A percentile compares a stretch with the other conserved stretches of the same genome.
These are phyloP conservation scores for Moniliella sp. DNA, from an alignment of 1,284 basidiomycete species.

Conservation along the genomic window DNA sequence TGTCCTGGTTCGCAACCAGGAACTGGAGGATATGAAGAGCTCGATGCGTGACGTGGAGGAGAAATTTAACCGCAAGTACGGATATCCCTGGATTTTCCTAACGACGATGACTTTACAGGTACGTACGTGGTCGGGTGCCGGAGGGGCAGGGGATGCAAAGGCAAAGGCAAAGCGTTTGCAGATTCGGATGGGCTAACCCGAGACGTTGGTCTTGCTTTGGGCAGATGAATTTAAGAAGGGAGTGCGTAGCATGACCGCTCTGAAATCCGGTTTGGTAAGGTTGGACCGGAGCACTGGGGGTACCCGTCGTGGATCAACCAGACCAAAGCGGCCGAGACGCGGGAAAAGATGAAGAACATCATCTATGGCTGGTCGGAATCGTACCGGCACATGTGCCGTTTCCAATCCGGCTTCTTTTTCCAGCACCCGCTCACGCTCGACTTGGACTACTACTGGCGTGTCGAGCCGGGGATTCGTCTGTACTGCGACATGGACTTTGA, in stretches of 20 bases:
- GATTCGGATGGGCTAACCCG: too few relatives aligned
- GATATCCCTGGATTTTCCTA: slow-evolving; percentile 36
- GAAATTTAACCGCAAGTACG: slow-evolving; percentile 29
- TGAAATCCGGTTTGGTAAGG: slow-evolving; percentile 47
- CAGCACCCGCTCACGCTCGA: slow-evolving; percentile 39
- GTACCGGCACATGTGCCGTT: slow-evolving; percentile 51
- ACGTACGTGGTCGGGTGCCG: neutral
- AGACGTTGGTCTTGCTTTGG: too few relatives aligned
- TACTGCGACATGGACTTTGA: slow-evolving; percentile 58
- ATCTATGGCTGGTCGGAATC: slow-evolving; percentile 59
- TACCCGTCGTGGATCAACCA: slow-evolving; percentile 51
- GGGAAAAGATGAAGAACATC: slow-evolving; percentile 52
- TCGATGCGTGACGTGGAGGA: slow-evolving; percentile 16
- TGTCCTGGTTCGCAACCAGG: slow-evolving; percentile 28
- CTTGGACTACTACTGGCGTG: slow-evolving; percentile 81
- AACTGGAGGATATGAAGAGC: slow-evolving; percentile 20
- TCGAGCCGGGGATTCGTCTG: slow-evolving; percentile 53
- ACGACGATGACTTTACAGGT: slow-evolving; percentile 13
- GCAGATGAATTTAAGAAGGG: slow-evolving; percentile 34
- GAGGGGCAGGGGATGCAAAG: slow-evolving; percentile 1
- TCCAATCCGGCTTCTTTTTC: slow-evolving; percentile 59
- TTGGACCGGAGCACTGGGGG: slow-evolving; percentile 59
- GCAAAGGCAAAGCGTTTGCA: too few relatives aligned
- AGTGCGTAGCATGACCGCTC: slow-evolving; percentile 23
- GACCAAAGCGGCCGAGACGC: slow-evolving; percentile 44